Base-by-base conservation (phyloP, 2,329 filamentous ascomycete species). In the Blastomyces gilchristii region DNA sequence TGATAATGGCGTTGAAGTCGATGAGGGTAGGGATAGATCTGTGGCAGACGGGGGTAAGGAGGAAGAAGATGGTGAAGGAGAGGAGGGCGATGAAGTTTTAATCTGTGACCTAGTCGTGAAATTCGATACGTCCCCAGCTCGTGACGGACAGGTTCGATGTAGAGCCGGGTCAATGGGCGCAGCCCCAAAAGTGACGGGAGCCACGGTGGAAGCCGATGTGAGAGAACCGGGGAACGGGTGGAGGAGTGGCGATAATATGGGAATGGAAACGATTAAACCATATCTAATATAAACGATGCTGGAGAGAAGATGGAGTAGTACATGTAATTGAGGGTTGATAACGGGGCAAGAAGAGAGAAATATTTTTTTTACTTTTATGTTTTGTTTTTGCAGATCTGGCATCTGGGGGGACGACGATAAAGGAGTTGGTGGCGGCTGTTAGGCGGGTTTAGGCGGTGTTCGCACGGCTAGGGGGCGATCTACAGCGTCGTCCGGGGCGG, bases 171-270 rank as follows among this genome's bases (percentile, higher is more conserved):
- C 82, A 73, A 83, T 79, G 79, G 82, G 80, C 78, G 82, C 80
- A 68, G 83, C 81, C 81, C 81, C 78, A 71, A 83, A 84, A 64
- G 84, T 77, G 71, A 84, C 76, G 71, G 81, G 80, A 76, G 82
- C 82, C 75, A 85, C 81, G 71, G 82, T 81, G 75, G 81, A 85
- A 78, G 83, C 80, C 80, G 80, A 83, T 70, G 66, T 75, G 70
- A 57, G 70, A 70, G 69, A 70, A 72, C 70, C 72, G 69, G 68
- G 66, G 65, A 68, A 68, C 69, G 70, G 69, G 67, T 65, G 61
- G 60, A 62, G 60, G 63, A 64, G 63, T 68, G 69, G 67, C 12
- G 8, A 18, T 58, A 6, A 28, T 16, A 43, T 43, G 41, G 41
- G 41, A 22, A 12, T 16, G 41, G 25, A 34, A 16, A 28, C 14